Conservation (phyloP, 2,329 filamentous ascomycete species). For the Colletotrichum agaves region DNA sequence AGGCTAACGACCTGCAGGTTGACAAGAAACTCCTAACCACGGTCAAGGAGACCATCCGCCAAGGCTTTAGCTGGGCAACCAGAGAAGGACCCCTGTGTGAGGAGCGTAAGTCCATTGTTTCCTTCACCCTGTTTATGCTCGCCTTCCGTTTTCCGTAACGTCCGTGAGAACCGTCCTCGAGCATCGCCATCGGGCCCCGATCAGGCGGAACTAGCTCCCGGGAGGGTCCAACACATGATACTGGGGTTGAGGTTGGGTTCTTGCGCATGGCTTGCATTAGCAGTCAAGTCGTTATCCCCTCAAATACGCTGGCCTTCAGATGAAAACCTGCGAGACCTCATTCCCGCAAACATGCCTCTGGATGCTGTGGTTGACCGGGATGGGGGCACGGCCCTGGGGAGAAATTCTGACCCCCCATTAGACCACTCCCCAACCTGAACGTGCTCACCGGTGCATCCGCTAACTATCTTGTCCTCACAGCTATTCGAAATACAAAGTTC, state of each 20-base stretch:
- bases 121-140: conserved; percentile 32
- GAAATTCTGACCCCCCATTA: conserved; percentile 26
- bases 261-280: conserved; percentile 31
- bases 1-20: conserved; percentile 62
- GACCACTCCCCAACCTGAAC: conserved; percentile 18
- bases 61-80: conserved; percentile 97
- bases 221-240: conserved; percentile 28
- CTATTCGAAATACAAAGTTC: conserved; percentile 98
- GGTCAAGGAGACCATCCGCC: conserved; percentile 91
- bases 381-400: conserved; percentile 28
- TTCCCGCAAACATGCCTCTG: conserved; percentile 20
- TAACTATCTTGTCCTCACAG: conserved; percentile 54
- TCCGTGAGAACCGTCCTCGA: conserved; percentile 14
- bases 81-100: conserved; percentile 96
- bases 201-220: conserved; percentile 17
- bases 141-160: conserved; percentile 20
- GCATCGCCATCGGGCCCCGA: conserved; percentile 20
- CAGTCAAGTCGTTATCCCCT: conserved; percentile 16
- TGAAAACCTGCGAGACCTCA: conserved; percentile 28
- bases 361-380: conserved; percentile 29
- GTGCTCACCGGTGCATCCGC: conserved; percentile 37
- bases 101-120: conserved; percentile 77
- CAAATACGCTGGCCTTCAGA: conserved; percentile 13
- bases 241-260: conserved; percentile 26
- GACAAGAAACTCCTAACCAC: conserved; percentile 90